Evolutionary conservation across 2,329 filamentous ascomycete genomes (phyloP), one percentile per base, ranked within the genome.

Genomic region (Talaromyces funiculosus): DNA sequence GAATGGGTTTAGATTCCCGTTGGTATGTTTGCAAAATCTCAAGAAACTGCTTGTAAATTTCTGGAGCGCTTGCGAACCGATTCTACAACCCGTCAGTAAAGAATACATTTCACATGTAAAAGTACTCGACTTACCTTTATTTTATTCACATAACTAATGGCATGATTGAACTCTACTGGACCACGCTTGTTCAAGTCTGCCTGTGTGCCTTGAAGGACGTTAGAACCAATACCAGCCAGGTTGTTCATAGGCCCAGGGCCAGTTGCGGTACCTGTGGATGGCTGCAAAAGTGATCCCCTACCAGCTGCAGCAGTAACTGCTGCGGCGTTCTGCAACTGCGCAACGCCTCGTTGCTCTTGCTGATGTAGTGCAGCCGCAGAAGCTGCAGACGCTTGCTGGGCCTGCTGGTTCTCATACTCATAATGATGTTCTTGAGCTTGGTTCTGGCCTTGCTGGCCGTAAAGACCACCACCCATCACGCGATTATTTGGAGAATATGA

Each of bases 131-230:
- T 74, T 78, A 94, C 92, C 87, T 99, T 99, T 70, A 99, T 99
- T 78, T 99, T 99, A 73, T 99, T 99, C 59, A 99, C 94, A 70
- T 99, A 99, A 73, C 92, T 97, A 65, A 99, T 99, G 0, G 94
- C 94, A 77, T 99, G 94, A 72, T 99, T 99, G 75, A 99, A 99
- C 72, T 99, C 94, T 18, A 99, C 94, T 1, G 94, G 94, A 0
- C 92, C 93, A 60, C 92, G 86, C 71, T 94, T 95, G 74, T 95
- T 92, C 72, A 90, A 68, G 57, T 80, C 81, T 57, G 75, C 76
- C 60, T 79, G 77, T n/a, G 73, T 74, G 26, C 75, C 80, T 77
- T 75, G 83, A 77, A 74, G 83, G 77, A 76, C 87, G 75, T 75
- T 84, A 78, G 67, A 80, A 22, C 81, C 82, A 63, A 81, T 81